A percentile compares a stretch with the other conserved stretches of the same genome.
Evolutionary conservation across 2,329 filamentous ascomycete species (phyloP).

Genomic region (Colletotrichum chlorophyti): DNA sequence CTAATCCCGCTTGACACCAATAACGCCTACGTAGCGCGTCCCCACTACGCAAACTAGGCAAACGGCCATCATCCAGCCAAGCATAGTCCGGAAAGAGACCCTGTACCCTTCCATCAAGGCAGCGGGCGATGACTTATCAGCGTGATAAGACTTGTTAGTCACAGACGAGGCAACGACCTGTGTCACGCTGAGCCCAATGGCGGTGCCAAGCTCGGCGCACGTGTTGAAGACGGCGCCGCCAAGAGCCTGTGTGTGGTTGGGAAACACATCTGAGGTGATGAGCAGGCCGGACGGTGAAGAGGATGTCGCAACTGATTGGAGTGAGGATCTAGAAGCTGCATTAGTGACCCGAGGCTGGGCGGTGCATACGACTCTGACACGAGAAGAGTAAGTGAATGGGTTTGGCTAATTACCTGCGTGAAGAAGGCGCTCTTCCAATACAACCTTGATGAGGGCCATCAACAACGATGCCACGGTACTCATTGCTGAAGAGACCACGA

Average conservation of each 20-base stretch:
- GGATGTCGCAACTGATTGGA: constrained; percentile 51
- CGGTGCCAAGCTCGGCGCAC: constrained; percentile 61
- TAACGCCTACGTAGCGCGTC: background rate
- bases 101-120: constrained; percentile 56
- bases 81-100: constrained; percentile 58
- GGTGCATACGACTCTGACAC: constrained; percentile 36
- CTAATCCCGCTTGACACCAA: constrained; percentile 2
- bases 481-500: constrained; percentile 40
- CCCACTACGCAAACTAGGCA: background rate
- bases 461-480: constrained; percentile 48
- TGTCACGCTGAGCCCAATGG: constrained; percentile 53
- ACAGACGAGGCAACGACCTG: constrained; percentile 45
- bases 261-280: constrained; percentile 60
- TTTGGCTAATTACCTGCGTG: constrained; percentile 34
- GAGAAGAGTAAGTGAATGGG: constrained; percentile 33
- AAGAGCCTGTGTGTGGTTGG: constrained; percentile 58
- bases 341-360: background rate
- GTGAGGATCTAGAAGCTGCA: constrained; percentile 37
- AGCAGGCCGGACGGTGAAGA: constrained; percentile 63
- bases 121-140: constrained; percentile 10
- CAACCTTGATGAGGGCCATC: constrained; percentile 52
- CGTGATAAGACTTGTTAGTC: background rate
- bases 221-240: constrained; percentile 68
- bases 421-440: constrained; percentile 51
- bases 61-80: constrained; percentile 49